Evolutionary conservation across 2,329 filamentous ascomycete genomes (phyloP).

Genomic region (Aspergillus pseudoviridinutans): DNA sequence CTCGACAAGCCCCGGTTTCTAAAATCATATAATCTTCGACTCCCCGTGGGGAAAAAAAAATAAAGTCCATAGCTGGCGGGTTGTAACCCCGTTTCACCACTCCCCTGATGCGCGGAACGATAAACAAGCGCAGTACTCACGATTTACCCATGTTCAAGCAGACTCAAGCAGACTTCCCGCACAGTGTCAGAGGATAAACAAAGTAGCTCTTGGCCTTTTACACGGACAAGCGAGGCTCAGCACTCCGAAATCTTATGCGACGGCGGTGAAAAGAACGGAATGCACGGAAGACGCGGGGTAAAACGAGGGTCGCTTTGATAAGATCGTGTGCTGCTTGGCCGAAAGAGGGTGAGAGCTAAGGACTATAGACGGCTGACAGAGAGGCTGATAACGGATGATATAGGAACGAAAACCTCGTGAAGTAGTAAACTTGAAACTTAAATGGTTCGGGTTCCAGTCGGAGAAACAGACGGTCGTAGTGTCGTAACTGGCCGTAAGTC

Average conservation of each 20-base stretch:
- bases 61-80: not conserved
- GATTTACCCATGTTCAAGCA: slow-evolving; percentile 34
- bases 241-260: slow-evolving; percentile 7
- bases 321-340: slow-evolving; percentile 12
- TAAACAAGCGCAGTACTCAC: slow-evolving; percentile 23
- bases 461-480: slow-evolving; percentile 4
- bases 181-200: not conserved
- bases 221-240: not conserved
- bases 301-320: slow-evolving; percentile 14
- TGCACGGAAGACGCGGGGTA: slow-evolving; percentile 19
- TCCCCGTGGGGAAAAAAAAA: slow-evolving; percentile 1
- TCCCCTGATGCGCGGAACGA: slow-evolving; percentile 5
- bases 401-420: not conserved
- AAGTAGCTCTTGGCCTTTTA: not conserved
- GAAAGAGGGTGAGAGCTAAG: slow-evolving; percentile 1
- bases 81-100: not conserved
- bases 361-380: not conserved
- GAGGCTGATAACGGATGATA: not conserved
- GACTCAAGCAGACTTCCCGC: slow-evolving; percentile 2
- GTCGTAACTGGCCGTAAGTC: not conserved
- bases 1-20: not conserved
- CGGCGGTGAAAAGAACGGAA: slow-evolving; percentile 5
- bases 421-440: not conserved
- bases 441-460: not conserved
- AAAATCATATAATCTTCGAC: not conserved